Conservation (phyloP, 2,329 filamentous ascomycete genomes). For the Leptographium lundbergii region DNA sequence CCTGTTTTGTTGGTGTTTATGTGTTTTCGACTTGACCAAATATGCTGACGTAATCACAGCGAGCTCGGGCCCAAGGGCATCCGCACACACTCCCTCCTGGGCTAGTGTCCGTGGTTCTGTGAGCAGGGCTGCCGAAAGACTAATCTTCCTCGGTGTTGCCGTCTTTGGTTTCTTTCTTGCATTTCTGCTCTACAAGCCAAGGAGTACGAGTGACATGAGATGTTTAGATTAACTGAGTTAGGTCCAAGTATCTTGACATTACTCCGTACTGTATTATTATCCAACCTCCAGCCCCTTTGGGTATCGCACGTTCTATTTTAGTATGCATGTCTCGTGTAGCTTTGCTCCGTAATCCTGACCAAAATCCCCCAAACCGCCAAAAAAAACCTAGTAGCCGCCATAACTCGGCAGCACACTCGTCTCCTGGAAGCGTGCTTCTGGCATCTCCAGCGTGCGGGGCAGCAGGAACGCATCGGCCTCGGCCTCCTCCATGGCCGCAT, state of each 20-base stretch:
- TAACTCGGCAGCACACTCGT: constrained; percentile 18
- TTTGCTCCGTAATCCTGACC: no score
- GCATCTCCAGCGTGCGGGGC: constrained; percentile 28
- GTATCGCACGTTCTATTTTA: no score
- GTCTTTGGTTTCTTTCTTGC: no score
- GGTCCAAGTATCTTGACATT: no score
- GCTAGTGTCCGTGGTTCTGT: no score
- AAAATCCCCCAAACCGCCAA: neutral
- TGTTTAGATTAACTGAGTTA: neutral
- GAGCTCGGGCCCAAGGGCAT: constrained; percentile 43
- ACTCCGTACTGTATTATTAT: no score
- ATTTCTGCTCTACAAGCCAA: no score
- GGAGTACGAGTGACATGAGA: no score
- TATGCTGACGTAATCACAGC: constrained; percentile 19
- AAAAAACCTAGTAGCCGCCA: neutral
- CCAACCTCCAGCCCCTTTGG: no score
- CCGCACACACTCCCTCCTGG: constrained; percentile 40
- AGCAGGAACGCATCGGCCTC: constrained; percentile 30
- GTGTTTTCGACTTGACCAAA: neutral
- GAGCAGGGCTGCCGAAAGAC: no score
- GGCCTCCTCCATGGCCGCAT: constrained; percentile 32
- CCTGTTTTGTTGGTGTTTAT: neutral
- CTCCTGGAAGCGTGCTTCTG: constrained; percentile 11
- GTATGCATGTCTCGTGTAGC: no score
- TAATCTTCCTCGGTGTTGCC: no score